Evolutionary conservation across 2,329 filamentous ascomycete genomes (phyloP).

Genomic region (Ophiocordyceps camponoti-leonardi): DNA sequence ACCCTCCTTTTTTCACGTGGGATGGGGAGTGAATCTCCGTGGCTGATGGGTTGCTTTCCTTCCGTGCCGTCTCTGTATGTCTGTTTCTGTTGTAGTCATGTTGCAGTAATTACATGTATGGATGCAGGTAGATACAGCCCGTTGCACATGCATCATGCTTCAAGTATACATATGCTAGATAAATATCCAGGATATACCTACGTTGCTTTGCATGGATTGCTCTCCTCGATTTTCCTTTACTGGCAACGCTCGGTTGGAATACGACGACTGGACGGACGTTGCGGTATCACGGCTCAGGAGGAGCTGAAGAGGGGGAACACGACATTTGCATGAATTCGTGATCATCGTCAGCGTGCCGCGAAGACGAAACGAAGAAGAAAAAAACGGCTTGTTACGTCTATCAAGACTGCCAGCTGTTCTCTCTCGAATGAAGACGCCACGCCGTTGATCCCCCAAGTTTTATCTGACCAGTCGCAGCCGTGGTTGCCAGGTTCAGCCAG

Average conservation of each 20-base stretch:
- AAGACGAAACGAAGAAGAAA: too few relatives aligned
- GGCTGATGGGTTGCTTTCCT: neutral
- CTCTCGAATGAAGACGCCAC: conserved; percentile 28
- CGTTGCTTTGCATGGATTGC: neutral
- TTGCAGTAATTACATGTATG: too few relatives aligned
- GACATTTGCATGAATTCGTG: neutral
- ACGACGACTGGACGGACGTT: neutral
- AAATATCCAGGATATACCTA: neutral
- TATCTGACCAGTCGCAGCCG: conserved; percentile 17
- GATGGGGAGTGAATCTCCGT: too few relatives aligned
- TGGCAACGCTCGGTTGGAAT: neutral
- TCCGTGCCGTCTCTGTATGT: too few relatives aligned
- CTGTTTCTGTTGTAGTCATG: too few relatives aligned
- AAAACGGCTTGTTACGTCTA: conserved; percentile 23
- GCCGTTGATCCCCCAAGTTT: conserved; percentile 15
- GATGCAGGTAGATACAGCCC: neutral
- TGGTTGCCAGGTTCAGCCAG: conserved; percentile 7
- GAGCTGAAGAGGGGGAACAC: neutral
- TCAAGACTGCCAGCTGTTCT: conserved; percentile 24
- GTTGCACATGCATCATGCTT: neutral
- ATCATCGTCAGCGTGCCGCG: neutral
- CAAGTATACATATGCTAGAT: neutral
- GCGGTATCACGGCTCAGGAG: neutral
- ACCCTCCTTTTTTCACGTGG: too few relatives aligned
- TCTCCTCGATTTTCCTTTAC: neutral